phyloP scores from a whole-genome alignment of 2,329 filamentous ascomycete species.

The Clonostachys rhizophaga region DNA sequence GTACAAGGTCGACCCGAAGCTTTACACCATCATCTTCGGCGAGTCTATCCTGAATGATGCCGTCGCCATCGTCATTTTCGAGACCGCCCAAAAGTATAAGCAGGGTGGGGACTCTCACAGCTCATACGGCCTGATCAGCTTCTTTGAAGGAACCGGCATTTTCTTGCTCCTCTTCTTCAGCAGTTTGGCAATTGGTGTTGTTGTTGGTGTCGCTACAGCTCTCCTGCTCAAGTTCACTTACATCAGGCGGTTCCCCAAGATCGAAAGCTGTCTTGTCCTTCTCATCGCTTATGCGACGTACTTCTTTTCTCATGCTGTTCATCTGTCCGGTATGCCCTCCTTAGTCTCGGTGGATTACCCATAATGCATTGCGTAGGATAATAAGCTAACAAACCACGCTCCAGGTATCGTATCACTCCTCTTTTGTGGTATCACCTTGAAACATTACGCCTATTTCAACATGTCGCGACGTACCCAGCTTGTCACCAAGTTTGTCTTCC shows the following conservation, averaged over 20 bases:
- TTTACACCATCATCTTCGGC: slow-evolving; percentile 98
- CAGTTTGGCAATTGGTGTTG: slow-evolving; percentile 81
- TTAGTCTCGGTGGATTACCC: not conserved
- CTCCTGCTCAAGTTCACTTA: slow-evolving; percentile 92
- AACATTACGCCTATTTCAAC: slow-evolving; percentile 99
- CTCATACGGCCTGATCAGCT: slow-evolving; percentile 70
- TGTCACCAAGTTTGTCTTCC: slow-evolving; percentile 96
- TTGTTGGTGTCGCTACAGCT: slow-evolving; percentile 83
- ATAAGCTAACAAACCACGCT: not conserved
- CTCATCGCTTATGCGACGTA: slow-evolving; percentile 95
- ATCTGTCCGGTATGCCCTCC: slow-evolving; percentile 77
- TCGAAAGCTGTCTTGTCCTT: slow-evolving; percentile 91
- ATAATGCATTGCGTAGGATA: not conserved
- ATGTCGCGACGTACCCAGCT: slow-evolving; percentile 98
- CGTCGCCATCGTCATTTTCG: slow-evolving; percentile 96
- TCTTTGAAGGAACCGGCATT: slow-evolving; percentile 88
- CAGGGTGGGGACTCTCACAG: slow-evolving; percentile 56
- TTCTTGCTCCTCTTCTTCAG: slow-evolving; percentile 97
- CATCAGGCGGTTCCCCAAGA: slow-evolving; percentile 88
- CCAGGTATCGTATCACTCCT: slow-evolving; percentile 90
- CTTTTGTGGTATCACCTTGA: slow-evolving; percentile 96
- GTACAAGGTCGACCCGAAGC: slow-evolving; percentile 97
- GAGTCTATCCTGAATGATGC: slow-evolving; percentile 98
- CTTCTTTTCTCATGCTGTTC: slow-evolving; percentile 93
- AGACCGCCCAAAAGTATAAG: slow-evolving; percentile 92